These are phyloP conservation scores for Colletotrichum sp. DNA, from an alignment of 2,329 filamentous ascomycete genomes.

Conservation along the genomic window DNA sequence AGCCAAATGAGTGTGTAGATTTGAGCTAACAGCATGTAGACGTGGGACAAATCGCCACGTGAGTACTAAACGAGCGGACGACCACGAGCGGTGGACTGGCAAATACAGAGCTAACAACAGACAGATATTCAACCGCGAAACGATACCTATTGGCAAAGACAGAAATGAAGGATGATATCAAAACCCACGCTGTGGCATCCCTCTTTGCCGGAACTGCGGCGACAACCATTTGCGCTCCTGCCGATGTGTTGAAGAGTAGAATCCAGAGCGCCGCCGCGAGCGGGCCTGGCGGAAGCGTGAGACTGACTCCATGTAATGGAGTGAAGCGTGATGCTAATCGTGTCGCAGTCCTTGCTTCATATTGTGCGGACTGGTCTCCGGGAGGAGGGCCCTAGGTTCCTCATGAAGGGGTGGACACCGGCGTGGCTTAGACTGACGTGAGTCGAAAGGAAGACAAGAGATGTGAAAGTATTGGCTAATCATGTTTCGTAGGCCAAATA, in stretches of 20 bases:
- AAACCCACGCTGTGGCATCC: conserved; percentile 44
- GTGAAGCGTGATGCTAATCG: neutral
- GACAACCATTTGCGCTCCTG: conserved; percentile 49
- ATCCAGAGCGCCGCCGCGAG: conserved; percentile 37
- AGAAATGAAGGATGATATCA: conserved; percentile 39
- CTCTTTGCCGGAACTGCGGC: conserved; percentile 49
- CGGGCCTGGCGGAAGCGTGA: conserved; percentile 8
- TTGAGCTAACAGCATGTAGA: conserved; percentile 28
- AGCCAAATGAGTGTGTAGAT: conserved; percentile 41
- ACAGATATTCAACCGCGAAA: conserved; percentile 39
- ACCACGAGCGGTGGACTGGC: neutral
- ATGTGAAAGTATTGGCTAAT: neutral
- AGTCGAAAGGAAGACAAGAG: conserved; percentile 12
- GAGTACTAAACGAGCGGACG: conserved; percentile 23
- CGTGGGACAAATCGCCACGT: conserved; percentile 50
- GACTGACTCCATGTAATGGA: neutral
- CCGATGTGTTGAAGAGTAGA: conserved; percentile 49
- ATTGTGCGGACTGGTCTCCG: conserved; percentile 37
- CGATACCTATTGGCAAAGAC: conserved; percentile 31
- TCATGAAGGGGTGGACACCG: conserved; percentile 52
- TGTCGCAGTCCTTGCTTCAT: conserved; percentile 33
- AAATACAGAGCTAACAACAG: neutral
- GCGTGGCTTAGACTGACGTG: conserved; percentile 49
- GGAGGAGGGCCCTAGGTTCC: conserved; percentile 43
- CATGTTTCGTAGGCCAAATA: conserved; percentile 39